Evolutionary conservation across 2,329 filamentous ascomycete species (phyloP), one percentile per base, ranked within the genome.

Genomic region (Fusarium cicatricum): DNA sequence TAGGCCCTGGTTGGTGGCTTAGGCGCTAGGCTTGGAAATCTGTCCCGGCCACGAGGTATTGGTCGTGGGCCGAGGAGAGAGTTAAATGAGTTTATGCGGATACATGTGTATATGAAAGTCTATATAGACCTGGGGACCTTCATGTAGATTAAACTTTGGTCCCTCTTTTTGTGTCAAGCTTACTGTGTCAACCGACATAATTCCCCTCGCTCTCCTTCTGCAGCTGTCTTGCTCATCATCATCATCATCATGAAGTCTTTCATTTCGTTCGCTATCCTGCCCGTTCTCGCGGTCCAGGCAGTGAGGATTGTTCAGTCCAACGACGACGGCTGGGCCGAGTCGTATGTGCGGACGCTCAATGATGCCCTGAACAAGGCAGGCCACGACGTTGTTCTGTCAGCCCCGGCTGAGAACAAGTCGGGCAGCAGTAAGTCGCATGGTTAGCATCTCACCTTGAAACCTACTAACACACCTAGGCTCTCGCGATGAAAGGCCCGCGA

Each of bases 281-380:
- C 64, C 3, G 62, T 55, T 21, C 64, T 73, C 36, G 69, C 65
- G 8, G 70, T 60, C 1, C 71, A 74, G 49, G 70, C 58, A 28
- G 60, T 81, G 39, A 84, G 85, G 62, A 84, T 88, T 66, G 69
- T 91, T 48, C 84, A 88, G 52, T 82, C 82, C 61, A 91, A 91
- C 72, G 88, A 91, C 62, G 89, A 91, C 69, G 88, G 89, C 29
- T 91, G 89, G 89, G 86, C 88, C 5, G 88, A 90, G 74, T 80
- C 81, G 34, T 89, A 90, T 66, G 75, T 88, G 43, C 82, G 88
- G 14, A 78, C 80, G 0, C 76, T 90, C 45, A 84, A 88, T 72
- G 73, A 84, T 46, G 77, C 79, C 11, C 74, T 91, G 34, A 79
- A 74, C 10, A 72, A 72, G 2, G 80, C 82, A 2, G 85, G 85